phyloP scores from a whole-genome alignment of 208 protist species.

The Giardia duodenalis region DNA sequence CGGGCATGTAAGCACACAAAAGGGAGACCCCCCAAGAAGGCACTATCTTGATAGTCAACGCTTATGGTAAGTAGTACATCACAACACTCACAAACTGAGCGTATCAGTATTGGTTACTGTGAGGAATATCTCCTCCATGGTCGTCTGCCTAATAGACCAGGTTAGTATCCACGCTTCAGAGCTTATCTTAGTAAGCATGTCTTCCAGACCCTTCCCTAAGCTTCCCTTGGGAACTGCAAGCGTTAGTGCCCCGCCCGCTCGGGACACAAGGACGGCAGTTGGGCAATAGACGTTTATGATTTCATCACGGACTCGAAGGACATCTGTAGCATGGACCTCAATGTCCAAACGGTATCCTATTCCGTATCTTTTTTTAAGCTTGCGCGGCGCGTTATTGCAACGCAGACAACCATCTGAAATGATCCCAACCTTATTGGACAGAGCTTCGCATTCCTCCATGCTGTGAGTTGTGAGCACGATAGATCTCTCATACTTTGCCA shows the following conservation, averaged over 20 bases:
- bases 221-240: background rate
- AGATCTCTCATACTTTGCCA: background rate
- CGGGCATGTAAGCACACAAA: too few relatives aligned
- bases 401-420: background rate
- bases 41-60: background rate
- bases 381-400: background rate
- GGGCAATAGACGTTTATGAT: background rate
- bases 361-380: constrained; percentile 10
- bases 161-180: background rate
- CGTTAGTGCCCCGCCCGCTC: background rate
- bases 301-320: background rate
- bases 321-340: background rate
- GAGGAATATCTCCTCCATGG: constrained; percentile 33
- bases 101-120: background rate
- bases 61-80: background rate
- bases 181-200: background rate
- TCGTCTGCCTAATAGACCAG: background rate
- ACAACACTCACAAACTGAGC: background rate
- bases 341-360: constrained; percentile 29
- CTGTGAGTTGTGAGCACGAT: constrained; percentile 35
- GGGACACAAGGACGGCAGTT: background rate
- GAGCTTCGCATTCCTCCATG: constrained; percentile 31
- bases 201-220: background rate
- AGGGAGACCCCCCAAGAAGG: background rate
- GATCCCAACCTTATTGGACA: constrained; percentile 15